A percentile compares a stretch with the other conserved stretches of the same genome.
Conservation (phyloP, 257 asterid species). For the Gentiana straminea region DNA sequence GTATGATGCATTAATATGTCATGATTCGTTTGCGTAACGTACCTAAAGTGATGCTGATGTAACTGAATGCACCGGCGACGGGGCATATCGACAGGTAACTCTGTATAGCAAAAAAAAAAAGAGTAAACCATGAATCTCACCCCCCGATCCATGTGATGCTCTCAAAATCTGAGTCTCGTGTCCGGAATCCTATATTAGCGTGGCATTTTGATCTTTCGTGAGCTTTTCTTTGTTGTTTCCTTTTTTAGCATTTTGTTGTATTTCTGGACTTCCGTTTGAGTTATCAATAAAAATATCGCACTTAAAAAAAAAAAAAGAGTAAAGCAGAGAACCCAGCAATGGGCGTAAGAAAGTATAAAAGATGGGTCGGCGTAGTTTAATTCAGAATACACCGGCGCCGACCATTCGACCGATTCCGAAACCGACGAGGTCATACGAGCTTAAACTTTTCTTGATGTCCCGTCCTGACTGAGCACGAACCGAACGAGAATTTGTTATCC, state of each 20-base stretch:
- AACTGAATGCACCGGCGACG: conserved; percentile 96
- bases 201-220: too few relatives aligned
- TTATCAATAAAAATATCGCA: too few relatives aligned
- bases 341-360: conserved; percentile 65
- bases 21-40: too few relatives aligned
- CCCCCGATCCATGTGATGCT: too few relatives aligned
- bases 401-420: conserved; percentile 55
- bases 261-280: too few relatives aligned
- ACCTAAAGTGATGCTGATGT: conserved; percentile 84
- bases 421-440: conserved; percentile 73
- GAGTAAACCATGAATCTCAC: too few relatives aligned
- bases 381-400: conserved; percentile 83
- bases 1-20: too few relatives aligned
- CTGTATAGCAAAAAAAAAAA: conserved; percentile 64
- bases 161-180: too few relatives aligned
- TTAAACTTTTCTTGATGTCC: conserved; percentile 34
- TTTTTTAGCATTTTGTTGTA: too few relatives aligned
- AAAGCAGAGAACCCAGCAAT: conserved; percentile 94
- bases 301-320: conserved; percentile 37
- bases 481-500: conserved; percentile 29
- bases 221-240: too few relatives aligned
- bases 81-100: conserved; percentile 95
- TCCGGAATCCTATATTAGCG: too few relatives aligned
- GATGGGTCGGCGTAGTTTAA: conserved; percentile 59
- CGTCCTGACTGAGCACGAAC: conserved; percentile 49